Base-by-base conservation (phyloP, 2,329 filamentous ascomycete genomes). In the Thelonectria discophora region DNA sequence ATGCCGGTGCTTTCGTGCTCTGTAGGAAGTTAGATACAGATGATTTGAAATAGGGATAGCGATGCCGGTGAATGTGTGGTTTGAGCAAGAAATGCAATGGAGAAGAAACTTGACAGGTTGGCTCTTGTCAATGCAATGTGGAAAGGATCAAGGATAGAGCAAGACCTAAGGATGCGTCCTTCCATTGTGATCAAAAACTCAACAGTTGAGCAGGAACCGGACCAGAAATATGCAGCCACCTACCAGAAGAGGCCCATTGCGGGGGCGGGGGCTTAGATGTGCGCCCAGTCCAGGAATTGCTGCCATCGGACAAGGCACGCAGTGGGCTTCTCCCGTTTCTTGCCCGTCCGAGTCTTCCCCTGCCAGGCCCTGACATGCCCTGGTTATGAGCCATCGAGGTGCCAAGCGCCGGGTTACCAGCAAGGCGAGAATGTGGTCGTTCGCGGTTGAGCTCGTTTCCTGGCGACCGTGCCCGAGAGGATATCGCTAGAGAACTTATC, bases 361-460 rank as follows among this genome's bases (percentile, higher is more conserved):
- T 85, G 11, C 93, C 94, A 57, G 94, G 88, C 18, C 93, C 94
- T 51, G 93, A 94, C 42, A 97, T 89, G 12, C 92, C 91, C 55
- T 77, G 75, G 39, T 65, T 77, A 55, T 69, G 72, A 13, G 85
- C 81, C 7, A 83, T 81, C 53, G 86, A 83, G 47, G 84, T 84
- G 58, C 88, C 77, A 9, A 79, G 71, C 34, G 77, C 77, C 49
- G 69, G 50, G 39, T 72, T 65, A 80, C 65, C 55, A 37, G 61
- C 53, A 12, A 71, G 57, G n/a, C 64, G 65, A 8, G 69, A 53
- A 42, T 73, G 64, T 2, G 58, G 34, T 50, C 66, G 72, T 21
- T 74, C 71, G 20, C 65, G 67, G 34, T 68, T 65, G n/a, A 59
- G 18, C 17, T 74, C 82, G 81, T 65, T 63, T 18, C 62, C 58